Evolutionary conservation across 2,329 filamentous ascomycete genomes (phyloP), one percentile per base, ranked within the genome.

Genomic region (Xylaria sp.): DNA sequence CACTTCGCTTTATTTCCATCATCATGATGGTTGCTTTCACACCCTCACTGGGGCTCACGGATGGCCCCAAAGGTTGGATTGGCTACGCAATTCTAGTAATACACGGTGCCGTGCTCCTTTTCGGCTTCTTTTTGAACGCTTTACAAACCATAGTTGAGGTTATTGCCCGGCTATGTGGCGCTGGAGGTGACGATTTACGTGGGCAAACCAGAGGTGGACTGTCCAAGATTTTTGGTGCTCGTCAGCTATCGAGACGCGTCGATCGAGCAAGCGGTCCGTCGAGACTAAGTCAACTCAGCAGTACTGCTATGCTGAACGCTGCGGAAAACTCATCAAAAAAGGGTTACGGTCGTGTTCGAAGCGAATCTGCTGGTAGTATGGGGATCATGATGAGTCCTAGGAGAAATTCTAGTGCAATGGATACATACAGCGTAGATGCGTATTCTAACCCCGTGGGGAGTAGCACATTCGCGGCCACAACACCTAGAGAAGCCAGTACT

Each of bases 121-220:
- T 98, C 75, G 95, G 93, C 1, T 99, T 98, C 82, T 93, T 98
- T 79, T 84, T 99, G 63, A 97, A 97, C 78, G 92, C 96, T 1
- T 79, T 97, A 6, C 94, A 97, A 78, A 98, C 95, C 0, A 86
- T 97, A 50, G 87, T 98, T 48, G 96, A 99, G 80, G 93, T 99
- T 9, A 84, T 91, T 59, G 94, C 94, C 29, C 88, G 95, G 62
- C 84, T 96, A 76, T 87, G 92, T 29, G 95, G 95, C 44, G 94
- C 92, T 37, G 96, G 94, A 58, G 91, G 91, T 25, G 92, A 95
- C 73, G 89, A 91, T 72, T 84, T 86, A 47, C 87, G 86, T 60
- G 91, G 91, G 47, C 88, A 92, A 71, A 89, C 90, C 60, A 85
- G 93, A 78, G 95, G 96, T 76, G 95, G 94, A 9, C 85, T 99